Base-by-base conservation (phyloP, 2,329 filamentous ascomycete species). In the Aspergillus phoenicis region DNA sequence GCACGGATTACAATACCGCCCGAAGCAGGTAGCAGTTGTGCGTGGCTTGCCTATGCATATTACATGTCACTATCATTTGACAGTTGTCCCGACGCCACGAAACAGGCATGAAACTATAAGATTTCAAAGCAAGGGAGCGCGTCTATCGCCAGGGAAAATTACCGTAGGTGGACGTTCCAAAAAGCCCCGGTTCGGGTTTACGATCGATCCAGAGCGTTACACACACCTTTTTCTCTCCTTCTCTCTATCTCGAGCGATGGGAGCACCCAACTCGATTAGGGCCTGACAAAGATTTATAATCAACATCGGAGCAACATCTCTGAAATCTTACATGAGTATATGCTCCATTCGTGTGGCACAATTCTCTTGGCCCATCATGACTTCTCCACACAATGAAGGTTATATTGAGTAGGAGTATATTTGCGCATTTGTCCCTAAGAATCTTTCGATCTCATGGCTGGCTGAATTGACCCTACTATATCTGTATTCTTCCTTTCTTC, bases 51-150 rank as follows among this genome's bases (percentile, higher is more conserved):
- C 53, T n/a, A 24, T 56, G 41, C 53, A 56, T 56, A 36, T 47
- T 56, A 56, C 53, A 56, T 56, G 53, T 56, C 53, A 56, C 30
- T 47, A 45, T 56, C 26, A 56, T 45, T 56, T 56, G 53, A 56
- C 53, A 56, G 53, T 56, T 56, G 53, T 47, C 53, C 39, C 36
- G 43, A 43, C 53, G 39, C 39, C 53, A 47, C 39, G 24, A 47
- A 56, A 33, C 36, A 28, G 26, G 39, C 39, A 56, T 11, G 26
- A 20, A 28, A 22, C 41, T 45, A 56, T 51, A 26, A 39, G 39
- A 56, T 45, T 45, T n/a, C 8, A 17, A 56, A 56, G 53, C 53
- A 56, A 56, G 53, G 53, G 53, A 45, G 11, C 10, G 17, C 3
- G 22, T 10, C 10, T n/a, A 45, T 33, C n/a, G 15, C 20, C 20